Conservation (phyloP, 129 eudicot species). For the Heracleum sosnowskyi region DNA sequence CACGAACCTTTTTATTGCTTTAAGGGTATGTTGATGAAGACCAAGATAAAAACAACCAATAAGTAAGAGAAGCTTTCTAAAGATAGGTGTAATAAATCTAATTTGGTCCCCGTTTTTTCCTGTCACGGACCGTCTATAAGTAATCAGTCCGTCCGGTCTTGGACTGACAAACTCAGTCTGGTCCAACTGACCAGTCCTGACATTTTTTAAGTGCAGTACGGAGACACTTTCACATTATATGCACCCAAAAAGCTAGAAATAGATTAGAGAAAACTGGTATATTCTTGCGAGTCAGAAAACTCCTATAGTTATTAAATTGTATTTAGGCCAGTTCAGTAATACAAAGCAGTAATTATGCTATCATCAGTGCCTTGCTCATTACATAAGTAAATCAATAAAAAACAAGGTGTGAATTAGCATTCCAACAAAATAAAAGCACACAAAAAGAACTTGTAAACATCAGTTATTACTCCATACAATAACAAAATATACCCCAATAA, state of each 20-base stretch:
- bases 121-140: background rate
- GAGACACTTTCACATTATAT: background rate
- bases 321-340: background rate
- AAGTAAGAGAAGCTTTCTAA: background rate
- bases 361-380: background rate
- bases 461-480: background rate
- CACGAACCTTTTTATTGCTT: background rate
- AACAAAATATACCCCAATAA: background rate
- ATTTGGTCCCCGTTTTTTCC: background rate
- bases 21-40: background rate
- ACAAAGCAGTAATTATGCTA: background rate
- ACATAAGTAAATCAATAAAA: background rate
- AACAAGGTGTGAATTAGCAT: background rate
- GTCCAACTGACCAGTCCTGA: background rate
- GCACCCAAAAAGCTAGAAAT: background rate
- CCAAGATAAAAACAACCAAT: background rate
- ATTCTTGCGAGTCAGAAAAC: background rate
- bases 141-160: background rate
- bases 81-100: background rate
- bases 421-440: background rate
- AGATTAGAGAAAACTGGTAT: background rate
- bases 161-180: background rate
- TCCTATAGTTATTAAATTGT: background rate
- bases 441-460: background rate
- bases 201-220: background rate